Base-by-base conservation (phyloP, 108 stramenopile genomes). In the Craspedostauros australis region DNA sequence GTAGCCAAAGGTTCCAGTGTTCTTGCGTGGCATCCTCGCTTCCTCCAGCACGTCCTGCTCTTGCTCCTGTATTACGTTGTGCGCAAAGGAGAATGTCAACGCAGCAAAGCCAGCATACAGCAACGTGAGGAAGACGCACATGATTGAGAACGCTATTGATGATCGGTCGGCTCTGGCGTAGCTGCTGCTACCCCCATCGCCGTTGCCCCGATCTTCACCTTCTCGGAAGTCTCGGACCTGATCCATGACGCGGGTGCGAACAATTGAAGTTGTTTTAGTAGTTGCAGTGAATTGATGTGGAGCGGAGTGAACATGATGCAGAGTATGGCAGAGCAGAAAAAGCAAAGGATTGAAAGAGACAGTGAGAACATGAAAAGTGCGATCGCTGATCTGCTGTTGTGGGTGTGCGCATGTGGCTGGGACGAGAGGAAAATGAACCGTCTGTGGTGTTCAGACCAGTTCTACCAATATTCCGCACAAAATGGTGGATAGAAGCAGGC, bases 41-140 rank as follows among this genome's bases (percentile, higher is more conserved):
- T 76, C 80, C 18, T 75, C 65, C 24, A 66, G 34, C 23, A 68
- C 75, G 53, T 87, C 90, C 5, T 50, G 64, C 7, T 61, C 77
- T 53, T 77, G 72, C 64, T 92, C 91, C 19, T 86, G 71, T 53
- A 92, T 53, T 1, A 88, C 29, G 14, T 51, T 45, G 18, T 67
- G 51, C 0, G 76, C 56, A 47, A 54, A 84, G 20, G 68, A 30
- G 66, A 80, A 84, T 31, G 79, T 64, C 37, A 85, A 33, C 6
- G 62, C 67, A 0, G 86, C 86, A 70, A 87, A 92, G 16, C 70
- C 75, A 25, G 68, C 64, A 50, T 92, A 92, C 38, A 92, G 39
- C 6, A 79, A 51, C n/a, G 91, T 88, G 54, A 92, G 66, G 49
- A 92, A 83, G 21, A 88, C 69, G 57, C 91, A 92, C 64, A 88